These are phyloP conservation scores for Pseudogymnoascus pannorum DNA, from an alignment of 2,329 filamentous ascomycete species.

Conservation along the genomic window DNA sequence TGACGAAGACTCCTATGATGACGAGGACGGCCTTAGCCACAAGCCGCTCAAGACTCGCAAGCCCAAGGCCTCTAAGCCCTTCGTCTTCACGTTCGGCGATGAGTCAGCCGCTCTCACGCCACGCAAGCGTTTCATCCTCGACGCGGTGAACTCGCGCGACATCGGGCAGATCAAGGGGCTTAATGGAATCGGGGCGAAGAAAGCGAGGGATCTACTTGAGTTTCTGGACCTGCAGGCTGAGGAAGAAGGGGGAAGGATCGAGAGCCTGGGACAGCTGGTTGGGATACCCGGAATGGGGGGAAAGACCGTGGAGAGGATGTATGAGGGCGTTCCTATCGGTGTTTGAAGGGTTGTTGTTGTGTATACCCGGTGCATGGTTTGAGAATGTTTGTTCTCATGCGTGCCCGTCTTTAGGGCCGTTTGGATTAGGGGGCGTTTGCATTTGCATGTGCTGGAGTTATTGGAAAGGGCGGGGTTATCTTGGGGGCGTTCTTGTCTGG, in stretches of 20 bases:
- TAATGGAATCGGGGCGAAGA: slow-evolving; percentile 66
- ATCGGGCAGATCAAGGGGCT: slow-evolving; percentile 57
- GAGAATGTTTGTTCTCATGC: not conserved
- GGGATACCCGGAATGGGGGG: slow-evolving; percentile 51
- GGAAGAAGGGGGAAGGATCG: slow-evolving; percentile 37
- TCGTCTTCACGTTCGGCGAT: slow-evolving; percentile 23
- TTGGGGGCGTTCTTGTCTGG: not conserved
- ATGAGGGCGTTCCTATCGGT: slow-evolving; percentile 25
- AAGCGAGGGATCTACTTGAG: slow-evolving; percentile 54
- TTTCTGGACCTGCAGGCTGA: slow-evolving; percentile 41
- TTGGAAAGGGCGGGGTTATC: not conserved
- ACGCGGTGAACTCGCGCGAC: slow-evolving; percentile 68
- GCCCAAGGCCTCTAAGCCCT: slow-evolving; percentile 25
- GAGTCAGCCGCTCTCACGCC: slow-evolving; percentile 31
- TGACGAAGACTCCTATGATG: slow-evolving; percentile 35
- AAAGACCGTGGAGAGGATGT: slow-evolving; percentile 48
- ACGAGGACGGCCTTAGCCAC: slow-evolving; percentile 27
- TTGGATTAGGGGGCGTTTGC: not conserved
- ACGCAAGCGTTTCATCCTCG: slow-evolving; percentile 54
- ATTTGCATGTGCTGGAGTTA: not conserved
- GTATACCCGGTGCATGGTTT: not conserved
- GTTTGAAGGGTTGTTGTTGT: not conserved
- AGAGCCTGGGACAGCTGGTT: slow-evolving; percentile 44
- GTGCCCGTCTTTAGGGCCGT: not conserved
- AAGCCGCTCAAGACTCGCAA: slow-evolving; percentile 26